Evolutionary conservation across 192 early-diverging fungal species (phyloP), one percentile per base, ranked within the genome.

Genomic region (Backusella luteola): DNA sequence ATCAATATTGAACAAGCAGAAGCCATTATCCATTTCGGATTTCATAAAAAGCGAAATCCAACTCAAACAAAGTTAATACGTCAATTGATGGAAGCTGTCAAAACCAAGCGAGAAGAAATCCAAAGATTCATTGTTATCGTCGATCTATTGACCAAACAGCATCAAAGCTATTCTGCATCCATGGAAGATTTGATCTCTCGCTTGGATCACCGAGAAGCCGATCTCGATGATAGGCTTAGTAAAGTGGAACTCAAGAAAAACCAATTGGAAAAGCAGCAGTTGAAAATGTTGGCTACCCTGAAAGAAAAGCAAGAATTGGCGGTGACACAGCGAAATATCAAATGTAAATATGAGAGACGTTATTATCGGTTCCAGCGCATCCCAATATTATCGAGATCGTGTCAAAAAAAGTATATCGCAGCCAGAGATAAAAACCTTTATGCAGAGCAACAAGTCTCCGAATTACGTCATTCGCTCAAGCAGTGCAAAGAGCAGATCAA

Each of bases 1-100:
- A 17, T 71, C 14, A 71, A 71, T 44, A 49, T 71, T 32, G 69
- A 71, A 32, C n/a, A 29, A 34, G 69, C 69, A 46, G 70, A 71
- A 71, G 41, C 26, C 15, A 71, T 71, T 17, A 12, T 71, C 14
- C 35, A 69, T 26, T 32, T 42, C 15, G 42, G 42, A 32, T 34
- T 68, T 2, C 29, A 68, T 34, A 68, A 68, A 32, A 34, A 63
- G 2, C 21, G 56, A 68, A 68, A 68, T 15, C 67, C 67, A 15
- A 68, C 34, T 9, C 67, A 68, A 68, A n/a, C 29, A 68, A 69
- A 69, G 36, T 36, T 38, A 69, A 4, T 69, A 23, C 34, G 21
- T 0, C 68, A 69, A 69, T 35, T 69, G 19, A 69, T 69, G 4
- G 68, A 69, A 38, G 38, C 34, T 41, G 68, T 69, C 34, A 38